phyloP scores from a whole-genome alignment of 2,329 filamentous ascomycete genomes.

The Clonostachys solani region DNA sequence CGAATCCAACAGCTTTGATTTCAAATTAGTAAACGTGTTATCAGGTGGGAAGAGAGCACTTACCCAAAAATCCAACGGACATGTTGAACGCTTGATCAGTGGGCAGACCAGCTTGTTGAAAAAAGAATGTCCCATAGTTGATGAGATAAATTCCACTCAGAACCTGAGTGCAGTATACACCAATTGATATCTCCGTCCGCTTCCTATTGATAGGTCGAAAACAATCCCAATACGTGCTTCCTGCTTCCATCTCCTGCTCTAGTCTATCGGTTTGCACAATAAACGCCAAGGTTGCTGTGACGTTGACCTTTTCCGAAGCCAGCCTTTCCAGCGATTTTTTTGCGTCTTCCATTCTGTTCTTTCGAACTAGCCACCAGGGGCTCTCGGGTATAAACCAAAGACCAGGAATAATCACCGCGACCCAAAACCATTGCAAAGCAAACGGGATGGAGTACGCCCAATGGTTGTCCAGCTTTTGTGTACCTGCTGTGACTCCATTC shows the following conservation, averaged over 20 bases:
- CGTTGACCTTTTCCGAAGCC: constrained; percentile 26
- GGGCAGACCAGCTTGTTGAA: constrained; percentile 31
- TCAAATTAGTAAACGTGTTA: too few relatives aligned
- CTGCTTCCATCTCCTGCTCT: constrained; percentile 21
- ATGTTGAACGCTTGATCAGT: constrained; percentile 28
- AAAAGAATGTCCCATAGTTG: constrained; percentile 34
- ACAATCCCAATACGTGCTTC: constrained; percentile 30
- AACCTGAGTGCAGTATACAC: constrained; percentile 27
- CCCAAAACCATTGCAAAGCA: constrained; percentile 1
- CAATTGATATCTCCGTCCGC: constrained; percentile 31
- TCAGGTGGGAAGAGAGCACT: too few relatives aligned
- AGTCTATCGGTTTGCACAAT: constrained; percentile 51
- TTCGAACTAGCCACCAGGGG: constrained; percentile 34
- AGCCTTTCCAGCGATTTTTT: constrained; percentile 20
- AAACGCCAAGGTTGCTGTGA: constrained; percentile 43
- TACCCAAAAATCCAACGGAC: constrained; percentile 11
- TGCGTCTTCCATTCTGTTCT: constrained; percentile 20
- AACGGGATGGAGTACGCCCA: constrained; percentile 2
- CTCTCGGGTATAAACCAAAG: constrained; percentile 35
- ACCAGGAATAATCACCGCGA: constrained; percentile 22
- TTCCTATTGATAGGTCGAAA: constrained; percentile 37
- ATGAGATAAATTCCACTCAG: constrained; percentile 23
- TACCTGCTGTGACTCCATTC: constrained; percentile 38
- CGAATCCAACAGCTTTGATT: constrained; percentile 25
- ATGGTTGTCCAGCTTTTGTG: constrained; percentile 13